Evolutionary conservation across 2,329 filamentous ascomycete species (phyloP).

Genomic region (Phyllachora maydis): DNA sequence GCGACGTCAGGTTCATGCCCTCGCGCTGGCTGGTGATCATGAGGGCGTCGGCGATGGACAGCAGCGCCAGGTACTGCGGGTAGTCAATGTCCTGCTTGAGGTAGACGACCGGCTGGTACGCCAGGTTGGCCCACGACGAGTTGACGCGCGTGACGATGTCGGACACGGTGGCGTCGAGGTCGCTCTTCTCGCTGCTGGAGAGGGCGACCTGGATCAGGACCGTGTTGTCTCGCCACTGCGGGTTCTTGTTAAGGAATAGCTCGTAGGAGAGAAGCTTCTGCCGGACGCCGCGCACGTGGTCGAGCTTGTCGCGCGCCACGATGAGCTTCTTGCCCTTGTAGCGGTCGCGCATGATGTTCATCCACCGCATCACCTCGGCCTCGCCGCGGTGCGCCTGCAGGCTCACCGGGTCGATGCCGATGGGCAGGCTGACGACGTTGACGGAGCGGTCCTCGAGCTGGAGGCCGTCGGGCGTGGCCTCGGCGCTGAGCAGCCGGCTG

Average conservation of each 20-base stretch:
- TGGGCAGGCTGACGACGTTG: constrained; percentile 67
- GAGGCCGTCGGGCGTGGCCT: constrained; percentile 72
- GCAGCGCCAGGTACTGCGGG: constrained; percentile 75
- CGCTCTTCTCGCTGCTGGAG: constrained; percentile 70
- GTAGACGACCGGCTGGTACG: constrained; percentile 84
- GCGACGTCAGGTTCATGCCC: constrained; percentile 91
- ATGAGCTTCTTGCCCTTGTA: constrained; percentile 83
- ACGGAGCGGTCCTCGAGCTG: constrained; percentile 88
- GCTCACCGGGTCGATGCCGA: constrained; percentile 73
- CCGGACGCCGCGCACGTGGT: constrained; percentile 76
- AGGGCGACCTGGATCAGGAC: constrained; percentile 89
- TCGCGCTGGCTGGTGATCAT: constrained; percentile 93
- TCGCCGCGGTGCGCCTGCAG: constrained; percentile 52
- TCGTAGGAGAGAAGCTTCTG: constrained; percentile 89
- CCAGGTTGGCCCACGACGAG: constrained; percentile 72
- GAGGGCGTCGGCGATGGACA: constrained; percentile 74
- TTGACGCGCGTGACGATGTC: constrained; percentile 93
- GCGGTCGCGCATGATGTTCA: constrained; percentile 58
- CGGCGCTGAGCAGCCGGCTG: constrained; percentile 74
- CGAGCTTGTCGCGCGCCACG: constrained; percentile 83
- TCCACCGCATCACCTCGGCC: constrained; percentile 56
- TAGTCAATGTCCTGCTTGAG: constrained; percentile 90
- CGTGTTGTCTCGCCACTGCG: constrained; percentile 70
- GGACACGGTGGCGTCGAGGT: constrained; percentile 72
- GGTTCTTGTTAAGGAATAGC: constrained; percentile 83